Percentiles rank a stretch among this genome's conserved stretches.
These are phyloP conservation scores for Onygenales sp. DNA, from an alignment of 2,329 filamentous ascomycete genomes.

Conservation along the genomic window DNA sequence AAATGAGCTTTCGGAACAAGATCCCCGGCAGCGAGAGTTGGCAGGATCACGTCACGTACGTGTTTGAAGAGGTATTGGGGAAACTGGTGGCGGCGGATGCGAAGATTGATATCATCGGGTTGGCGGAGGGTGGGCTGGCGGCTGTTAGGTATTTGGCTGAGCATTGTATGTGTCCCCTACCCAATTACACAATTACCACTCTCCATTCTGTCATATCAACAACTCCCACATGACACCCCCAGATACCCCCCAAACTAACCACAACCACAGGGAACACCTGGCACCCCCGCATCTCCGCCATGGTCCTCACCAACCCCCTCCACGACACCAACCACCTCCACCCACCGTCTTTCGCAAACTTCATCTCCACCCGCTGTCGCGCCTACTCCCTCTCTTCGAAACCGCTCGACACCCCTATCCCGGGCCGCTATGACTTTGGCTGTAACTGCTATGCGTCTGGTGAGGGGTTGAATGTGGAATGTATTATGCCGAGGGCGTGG, in stretches of 20 bases:
- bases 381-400: constrained; percentile 50
- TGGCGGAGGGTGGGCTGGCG: constrained; percentile 56
- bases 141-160: constrained; percentile 50
- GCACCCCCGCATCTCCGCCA: constrained; percentile 29
- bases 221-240: too few relatives aligned
- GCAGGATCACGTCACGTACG: constrained; percentile 53
- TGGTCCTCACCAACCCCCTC: constrained; percentile 30
- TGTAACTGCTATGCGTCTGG: constrained; percentile 63
- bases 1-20: constrained; percentile 47
- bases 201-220: neutral
- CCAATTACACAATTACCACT: neutral
- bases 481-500: constrained; percentile 50
- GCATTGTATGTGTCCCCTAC: constrained; percentile 36
- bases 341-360: constrained; percentile 19
- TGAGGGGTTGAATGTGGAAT: constrained; percentile 49
- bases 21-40: constrained; percentile 51
- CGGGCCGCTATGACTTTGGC: constrained; percentile 46
- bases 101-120: constrained; percentile 59
- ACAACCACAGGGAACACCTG: constrained; percentile 28
- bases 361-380: constrained; percentile 45
- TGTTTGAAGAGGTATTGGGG: constrained; percentile 57
- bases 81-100: constrained; percentile 40
- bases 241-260: neutral
- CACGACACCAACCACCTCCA: constrained; percentile 22
- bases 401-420: constrained; percentile 44